Evolutionary conservation across 1,284 basidiomycete genomes (phyloP).

Genomic region (Ganoderma leucocontextum): DNA sequence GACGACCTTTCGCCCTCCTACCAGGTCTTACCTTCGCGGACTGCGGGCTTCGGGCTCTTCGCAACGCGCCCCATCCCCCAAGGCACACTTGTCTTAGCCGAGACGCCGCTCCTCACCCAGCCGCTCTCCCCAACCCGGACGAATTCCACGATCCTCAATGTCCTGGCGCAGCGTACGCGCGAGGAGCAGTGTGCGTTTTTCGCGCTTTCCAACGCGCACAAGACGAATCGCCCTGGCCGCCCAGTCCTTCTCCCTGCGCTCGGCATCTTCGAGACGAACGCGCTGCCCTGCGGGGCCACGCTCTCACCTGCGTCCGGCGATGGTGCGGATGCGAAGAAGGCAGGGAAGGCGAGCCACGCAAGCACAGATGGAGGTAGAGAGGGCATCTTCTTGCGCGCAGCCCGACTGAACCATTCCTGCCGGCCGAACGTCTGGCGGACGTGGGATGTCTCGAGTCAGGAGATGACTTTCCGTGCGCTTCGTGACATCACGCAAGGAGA

Average conservation of each 20-base stretch:
- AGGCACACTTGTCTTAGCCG: conserved; percentile 36
- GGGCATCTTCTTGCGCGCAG: conserved; percentile 37
- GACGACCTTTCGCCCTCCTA: conserved; percentile 27
- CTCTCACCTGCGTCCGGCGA: background rate
- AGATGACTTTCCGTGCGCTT: conserved; percentile 35
- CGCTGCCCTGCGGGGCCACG: conserved; percentile 30
- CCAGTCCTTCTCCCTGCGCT: conserved; percentile 32
- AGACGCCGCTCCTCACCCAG: conserved; percentile 38
- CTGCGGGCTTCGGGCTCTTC: conserved; percentile 38
- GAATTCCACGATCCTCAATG: conserved; percentile 35
- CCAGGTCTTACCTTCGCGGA: conserved; percentile 26
- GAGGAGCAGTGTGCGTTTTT: conserved; percentile 37
- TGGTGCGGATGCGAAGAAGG: conserved; percentile 4
- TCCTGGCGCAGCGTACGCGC: conserved; percentile 32
- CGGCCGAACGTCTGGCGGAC: conserved; percentile 34
- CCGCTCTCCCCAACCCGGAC: conserved; percentile 19
- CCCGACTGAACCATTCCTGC: conserved; percentile 40
- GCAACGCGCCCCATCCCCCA: conserved; percentile 33
- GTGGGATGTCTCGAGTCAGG: conserved; percentile 32
- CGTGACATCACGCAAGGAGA: conserved; percentile 55
- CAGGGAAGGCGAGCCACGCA: conserved; percentile 14
- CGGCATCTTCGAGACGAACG: conserved; percentile 39
- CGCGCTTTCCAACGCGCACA: conserved; percentile 34
- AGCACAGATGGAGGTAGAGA: conserved; percentile 11
- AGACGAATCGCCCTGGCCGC: conserved; percentile 16